A percentile compares a stretch with the other conserved stretches of the same genome.
Evolutionary conservation across 1,284 basidiomycete species (phyloP).

Genomic region (Cronartium ribicola): DNA sequence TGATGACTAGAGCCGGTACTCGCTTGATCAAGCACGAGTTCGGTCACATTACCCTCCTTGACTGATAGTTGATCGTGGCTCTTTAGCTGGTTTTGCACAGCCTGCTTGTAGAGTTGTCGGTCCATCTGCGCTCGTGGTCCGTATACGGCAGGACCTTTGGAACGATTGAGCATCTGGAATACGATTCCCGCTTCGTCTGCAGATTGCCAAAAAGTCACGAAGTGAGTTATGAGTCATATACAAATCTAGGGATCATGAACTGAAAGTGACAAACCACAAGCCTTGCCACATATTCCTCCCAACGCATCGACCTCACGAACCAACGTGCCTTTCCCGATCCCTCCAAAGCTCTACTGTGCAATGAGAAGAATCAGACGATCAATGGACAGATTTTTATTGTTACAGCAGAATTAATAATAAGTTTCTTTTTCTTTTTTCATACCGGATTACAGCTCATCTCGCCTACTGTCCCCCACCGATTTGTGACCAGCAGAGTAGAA

Average conservation of each 20-base stretch:
- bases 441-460: conserved; percentile 81
- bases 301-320: conserved; percentile 82
- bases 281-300: conserved; percentile 70
- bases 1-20: conserved; percentile 1
- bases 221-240: neutral
- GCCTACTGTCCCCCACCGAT: conserved; percentile 71
- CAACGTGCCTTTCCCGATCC: conserved; percentile 82
- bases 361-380: no score
- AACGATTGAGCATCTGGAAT: conserved; percentile 76
- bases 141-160: conserved; percentile 82
- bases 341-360: conserved; percentile 43
- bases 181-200: conserved; percentile 79
- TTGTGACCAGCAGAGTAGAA: conserved; percentile 72
- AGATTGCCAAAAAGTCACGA: neutral
- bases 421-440: neutral
- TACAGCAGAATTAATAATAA: no score
- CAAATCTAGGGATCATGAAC: neutral
- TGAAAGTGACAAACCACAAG: conserved; percentile 60
- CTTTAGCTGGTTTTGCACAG: conserved; percentile 69
- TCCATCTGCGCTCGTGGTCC: conserved; percentile 87
- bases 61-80: conserved; percentile 67
- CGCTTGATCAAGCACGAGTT: conserved; percentile 64
- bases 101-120: conserved; percentile 69
- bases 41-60: conserved; percentile 69
- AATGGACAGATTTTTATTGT: no score